Percentiles rank a stretch among this genome's conserved stretches.
Evolutionary conservation across 2,329 filamentous ascomycete genomes (phyloP).

Genomic region (Lachnum nothofagi): DNA sequence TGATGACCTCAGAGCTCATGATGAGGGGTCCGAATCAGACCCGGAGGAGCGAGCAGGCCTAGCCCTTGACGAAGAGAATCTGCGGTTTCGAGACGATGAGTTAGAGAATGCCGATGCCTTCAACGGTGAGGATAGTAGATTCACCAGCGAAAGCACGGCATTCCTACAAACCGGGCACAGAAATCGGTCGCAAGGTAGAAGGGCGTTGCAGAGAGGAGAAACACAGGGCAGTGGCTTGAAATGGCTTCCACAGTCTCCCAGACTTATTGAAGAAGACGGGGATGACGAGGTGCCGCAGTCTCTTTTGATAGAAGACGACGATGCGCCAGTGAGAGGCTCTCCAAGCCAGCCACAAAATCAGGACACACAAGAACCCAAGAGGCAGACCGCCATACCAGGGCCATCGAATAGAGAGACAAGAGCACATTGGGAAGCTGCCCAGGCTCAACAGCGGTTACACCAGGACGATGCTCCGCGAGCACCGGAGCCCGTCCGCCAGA

Average conservation of each 20-base stretch:
- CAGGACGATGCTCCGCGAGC: conserved; percentile 24
- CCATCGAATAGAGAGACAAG: conserved; percentile 42
- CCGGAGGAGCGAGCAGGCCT: conserved; percentile 32
- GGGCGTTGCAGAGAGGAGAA: conserved; percentile 9
- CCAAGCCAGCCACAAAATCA: conserved; percentile 23
- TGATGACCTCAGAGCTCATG: conserved; percentile 32
- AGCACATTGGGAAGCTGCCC: conserved; percentile 51
- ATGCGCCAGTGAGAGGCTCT: conserved; percentile 26
- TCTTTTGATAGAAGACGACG: conserved; percentile 53
- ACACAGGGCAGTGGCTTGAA: conserved; percentile 14
- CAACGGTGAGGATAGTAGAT: conserved; percentile 29
- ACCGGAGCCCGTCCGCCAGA: conserved; percentile 42
- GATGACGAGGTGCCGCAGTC: conserved; percentile 58
- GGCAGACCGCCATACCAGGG: conserved; percentile 35
- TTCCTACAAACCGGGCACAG: conserved; percentile 25
- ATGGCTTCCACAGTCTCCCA: conserved; percentile 31
- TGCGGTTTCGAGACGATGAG: conserved; percentile 32
- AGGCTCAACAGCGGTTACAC: conserved; percentile 47
- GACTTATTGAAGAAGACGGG: conserved; percentile 31
- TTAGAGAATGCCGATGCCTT: conserved; percentile 29
- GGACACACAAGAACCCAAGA: conserved; percentile 15
- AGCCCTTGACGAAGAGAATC: conserved; percentile 33
- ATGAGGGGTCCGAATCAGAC: conserved; percentile 30
- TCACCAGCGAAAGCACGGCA: conserved; percentile 31
- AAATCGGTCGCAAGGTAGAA: conserved; percentile 8